Base-by-base conservation (phyloP, 2,329 filamentous ascomycete genomes). In the Kalmusia sp. region DNA sequence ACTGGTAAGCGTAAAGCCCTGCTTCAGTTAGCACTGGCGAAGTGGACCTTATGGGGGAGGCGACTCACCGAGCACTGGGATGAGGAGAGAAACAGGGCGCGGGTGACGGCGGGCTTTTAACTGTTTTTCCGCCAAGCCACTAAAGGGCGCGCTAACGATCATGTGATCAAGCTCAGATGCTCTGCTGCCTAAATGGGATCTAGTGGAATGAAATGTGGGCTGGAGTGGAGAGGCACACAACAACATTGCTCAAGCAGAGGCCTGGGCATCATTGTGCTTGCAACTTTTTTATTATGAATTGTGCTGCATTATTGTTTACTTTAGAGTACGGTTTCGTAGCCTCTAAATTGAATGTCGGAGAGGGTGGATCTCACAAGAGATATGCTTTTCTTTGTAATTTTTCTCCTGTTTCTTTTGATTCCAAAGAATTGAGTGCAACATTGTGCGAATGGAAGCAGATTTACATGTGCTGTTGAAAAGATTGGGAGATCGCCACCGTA, bases 1-100 rank as follows among this genome's bases (percentile, higher is more conserved):
- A 92, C 87, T 88, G 87, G 85, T 85, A 87, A 84, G 84, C 87
- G 84, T 90, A 89, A 88, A 84, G 87, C 89, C 87, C 86, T 15
- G 15, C n/a, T 7, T 5, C 19, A 17, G 40, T 44, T 44, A 44
- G 40, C 27, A 4, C 11, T 19, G 19, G 6, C 35, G 7, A 1
- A 14, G 12, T n/a, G 9, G 9, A 38, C 19, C 35, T 3, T 38
- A 9, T 38, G 35, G 35, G 35, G 3, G 35, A 4, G 15, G 17
- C 11, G 17, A 38, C 35, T 38, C 24, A 28, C 38, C 44, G 79
- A 87, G 87, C 87, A 88, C 85, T 82, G 74, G 80, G 83, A 86
- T 85, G 77, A 41, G 68, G 72, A 79, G 73, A 62, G 74, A 75
- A 81, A 78, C 70, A 65, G 68, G 72, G 48, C 12, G 47, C 24